Percentiles rank a stretch among this genome's conserved stretches.
These are phyloP conservation scores for Acorus calamus DNA, from an alignment of 106 monocot species.

Conservation along the genomic window DNA sequence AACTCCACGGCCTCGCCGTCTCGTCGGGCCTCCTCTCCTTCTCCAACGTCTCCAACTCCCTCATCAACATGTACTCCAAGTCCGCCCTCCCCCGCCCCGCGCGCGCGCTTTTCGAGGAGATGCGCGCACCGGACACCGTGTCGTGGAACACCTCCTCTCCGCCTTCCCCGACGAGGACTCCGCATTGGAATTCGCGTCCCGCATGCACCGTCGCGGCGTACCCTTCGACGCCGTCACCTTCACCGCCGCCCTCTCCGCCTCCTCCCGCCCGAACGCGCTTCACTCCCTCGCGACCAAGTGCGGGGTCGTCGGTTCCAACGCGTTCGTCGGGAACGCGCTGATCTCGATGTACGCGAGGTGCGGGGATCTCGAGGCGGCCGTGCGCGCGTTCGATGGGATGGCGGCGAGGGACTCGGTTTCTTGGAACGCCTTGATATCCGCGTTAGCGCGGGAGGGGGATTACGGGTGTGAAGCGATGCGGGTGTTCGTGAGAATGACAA, in stretches of 20 bases:
- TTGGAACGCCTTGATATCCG: constrained; percentile 83
- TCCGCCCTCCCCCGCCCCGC: constrained; percentile 26
- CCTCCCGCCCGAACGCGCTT: constrained; percentile 25
- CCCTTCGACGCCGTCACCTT: constrained; percentile 56
- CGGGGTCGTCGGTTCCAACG: constrained; percentile 35
- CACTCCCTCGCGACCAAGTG: constrained; percentile 34
- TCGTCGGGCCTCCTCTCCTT: constrained; percentile 34
- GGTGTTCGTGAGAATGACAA: constrained; percentile 42
- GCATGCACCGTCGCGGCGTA: constrained; percentile 42
- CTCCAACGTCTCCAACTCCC: constrained; percentile 48
- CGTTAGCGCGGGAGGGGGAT: constrained; percentile 48
- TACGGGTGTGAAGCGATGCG: constrained; percentile 27
- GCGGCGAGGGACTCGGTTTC: constrained; percentile 45
- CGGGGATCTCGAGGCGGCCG: constrained; percentile 21
- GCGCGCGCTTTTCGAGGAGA: constrained; percentile 24
- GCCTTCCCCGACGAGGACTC: constrained; percentile 10
- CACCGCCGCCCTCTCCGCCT: constrained; percentile 30
- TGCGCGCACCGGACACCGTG: constrained; percentile 29
- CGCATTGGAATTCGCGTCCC: constrained; percentile 31
- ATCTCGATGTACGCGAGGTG: constrained; percentile 50
- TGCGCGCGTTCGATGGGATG: constrained; percentile 70
- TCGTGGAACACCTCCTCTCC: constrained; percentile 89
- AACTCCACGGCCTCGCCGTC: constrained; percentile 41
- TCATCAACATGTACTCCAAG: constrained; percentile 66
- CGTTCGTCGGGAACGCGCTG: constrained; percentile 56